These are phyloP conservation scores for Parascedosporium putredinis DNA, from an alignment of 2,329 filamentous ascomycete genomes.

Conservation along the genomic window DNA sequence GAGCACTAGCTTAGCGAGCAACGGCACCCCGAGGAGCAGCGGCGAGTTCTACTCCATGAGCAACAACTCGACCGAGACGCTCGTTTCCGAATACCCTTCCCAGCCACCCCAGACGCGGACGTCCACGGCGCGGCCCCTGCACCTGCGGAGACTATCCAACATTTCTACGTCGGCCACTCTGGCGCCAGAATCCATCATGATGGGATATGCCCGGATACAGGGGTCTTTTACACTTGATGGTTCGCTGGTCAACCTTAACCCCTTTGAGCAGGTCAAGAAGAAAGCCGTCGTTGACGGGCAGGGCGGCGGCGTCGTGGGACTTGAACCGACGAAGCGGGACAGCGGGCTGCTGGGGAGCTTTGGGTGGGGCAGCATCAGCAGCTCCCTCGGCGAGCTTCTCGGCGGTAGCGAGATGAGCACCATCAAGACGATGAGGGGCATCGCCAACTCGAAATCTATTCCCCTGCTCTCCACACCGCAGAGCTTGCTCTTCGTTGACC, in stretches of 20 bases:
- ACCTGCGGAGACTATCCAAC: slow-evolving; percentile 36
- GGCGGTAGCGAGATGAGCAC: slow-evolving; percentile 80
- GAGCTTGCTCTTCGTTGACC: slow-evolving; percentile 89
- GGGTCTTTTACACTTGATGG: slow-evolving; percentile 88
- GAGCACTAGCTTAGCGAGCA: slow-evolving; percentile 54
- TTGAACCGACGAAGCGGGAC: slow-evolving; percentile 63
- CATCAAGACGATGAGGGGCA: slow-evolving; percentile 89
- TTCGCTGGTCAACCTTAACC: slow-evolving; percentile 76
- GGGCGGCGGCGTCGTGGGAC: slow-evolving; percentile 73
- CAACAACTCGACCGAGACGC: slow-evolving; percentile 88
- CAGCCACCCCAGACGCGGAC: slow-evolving; percentile 25
- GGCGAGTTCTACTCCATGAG: slow-evolving; percentile 91
- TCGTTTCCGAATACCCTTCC: slow-evolving; percentile 77
- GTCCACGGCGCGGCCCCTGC: slow-evolving; percentile 25
- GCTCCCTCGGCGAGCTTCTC: slow-evolving; percentile 78
- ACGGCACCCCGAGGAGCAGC: slow-evolving; percentile 75
- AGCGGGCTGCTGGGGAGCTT: slow-evolving; percentile 74
- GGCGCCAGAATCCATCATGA: slow-evolving; percentile 75
- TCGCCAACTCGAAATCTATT: slow-evolving; percentile 74
- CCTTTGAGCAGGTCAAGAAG: slow-evolving; percentile 92
- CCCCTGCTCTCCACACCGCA: slow-evolving; percentile 91
- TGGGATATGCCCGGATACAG: slow-evolving; percentile 93
- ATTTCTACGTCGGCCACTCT: slow-evolving; percentile 31
- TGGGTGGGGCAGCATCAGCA: slow-evolving; percentile 81
- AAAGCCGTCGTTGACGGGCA: slow-evolving; percentile 85